Base-by-base conservation (phyloP, 2,329 filamentous ascomycete genomes). In the Plenodomus tracheiphilus region DNA sequence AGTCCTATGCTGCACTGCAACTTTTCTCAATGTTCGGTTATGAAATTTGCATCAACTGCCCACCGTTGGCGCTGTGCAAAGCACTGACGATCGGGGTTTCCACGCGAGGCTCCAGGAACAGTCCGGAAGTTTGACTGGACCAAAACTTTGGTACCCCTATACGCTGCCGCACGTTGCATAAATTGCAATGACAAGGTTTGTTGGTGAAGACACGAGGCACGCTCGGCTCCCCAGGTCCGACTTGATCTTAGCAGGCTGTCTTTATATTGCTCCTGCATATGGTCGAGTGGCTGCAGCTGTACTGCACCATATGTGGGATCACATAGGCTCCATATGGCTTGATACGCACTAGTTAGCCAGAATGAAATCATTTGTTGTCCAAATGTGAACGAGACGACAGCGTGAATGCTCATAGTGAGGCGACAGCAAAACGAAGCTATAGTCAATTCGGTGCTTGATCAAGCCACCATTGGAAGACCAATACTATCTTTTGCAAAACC, bases 191-290 rank as follows among this genome's bases (percentile, higher is more conserved):
- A 30, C 25, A 20, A 36, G 39, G 21, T 35, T 22, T 39, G 40
- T 43, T 17, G 32, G 22, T 43, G 19, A 17, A 40, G 17, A 39
- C 39, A 37, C 36, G 47, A 40, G 53, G 43, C 45, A 49, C 18
- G 42, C 41, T 46, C 58, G 61, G 60, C 56, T 62, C 51, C 53
- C 43, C 56, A 52, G 52, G 53, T 41, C 58, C 56, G 55, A 59
- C 36, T 50, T 21, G 39, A 56, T 39, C 21, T n/a, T 53, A 43
- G 39, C 25, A 54, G 46, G 49, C 39, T 47, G 54, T 54, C 41
- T 53, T 39, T 30, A 59, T 61, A 64, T 65, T 64, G 46, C 53
- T 53, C 30, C 19, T 53, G 61, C 62, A 61, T 25, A 25, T 10
- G 10, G 22, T 25, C 22, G 22, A 25, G 22, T 25, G 22, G 6